Evolutionary conservation across 2,329 filamentous ascomycete species (phyloP).

Genomic region (Coniosporium tulheliwenetii): DNA sequence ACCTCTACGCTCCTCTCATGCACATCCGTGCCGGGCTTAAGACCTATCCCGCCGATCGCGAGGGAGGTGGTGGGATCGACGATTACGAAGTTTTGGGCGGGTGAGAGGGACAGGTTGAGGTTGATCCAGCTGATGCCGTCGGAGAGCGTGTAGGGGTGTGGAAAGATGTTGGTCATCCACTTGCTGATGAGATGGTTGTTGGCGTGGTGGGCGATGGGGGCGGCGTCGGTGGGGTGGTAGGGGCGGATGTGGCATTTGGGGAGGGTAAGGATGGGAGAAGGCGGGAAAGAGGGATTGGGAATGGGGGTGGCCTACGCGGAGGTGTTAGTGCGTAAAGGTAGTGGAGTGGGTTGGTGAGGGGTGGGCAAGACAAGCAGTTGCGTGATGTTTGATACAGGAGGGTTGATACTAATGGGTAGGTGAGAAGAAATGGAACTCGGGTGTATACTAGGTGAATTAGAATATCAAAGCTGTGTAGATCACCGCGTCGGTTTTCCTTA

Average conservation of each 20-base stretch:
- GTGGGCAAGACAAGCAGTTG: too few species aligned
- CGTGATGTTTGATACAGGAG: too few species aligned
- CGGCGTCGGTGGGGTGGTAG: conserved; percentile 16
- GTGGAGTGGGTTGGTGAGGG: too few species aligned
- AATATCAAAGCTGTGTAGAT: too few species aligned
- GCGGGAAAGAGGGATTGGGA: too few species aligned
- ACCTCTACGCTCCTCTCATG: conserved; percentile 21
- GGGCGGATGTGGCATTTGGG: conserved; percentile 13
- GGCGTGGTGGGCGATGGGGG: conserved; percentile 10
- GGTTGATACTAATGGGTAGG: too few species aligned
- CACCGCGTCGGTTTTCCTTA: too few species aligned
- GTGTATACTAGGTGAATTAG: too few species aligned
- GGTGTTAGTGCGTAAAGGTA: too few species aligned
- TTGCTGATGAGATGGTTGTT: conserved; percentile 16
- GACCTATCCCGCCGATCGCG: conserved; percentile 20
- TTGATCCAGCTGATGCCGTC: conserved; percentile 19
- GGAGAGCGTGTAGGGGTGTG: conserved; percentile 20
- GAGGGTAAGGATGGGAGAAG: conserved; percentile 14
- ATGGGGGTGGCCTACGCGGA: too few species aligned
- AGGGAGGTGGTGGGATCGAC: conserved; percentile 9
- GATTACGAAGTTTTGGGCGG: conserved; percentile 7
- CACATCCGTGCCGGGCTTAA: conserved; percentile 19
- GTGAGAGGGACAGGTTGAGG: conserved; percentile 7
- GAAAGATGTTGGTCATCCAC: conserved; percentile 22
- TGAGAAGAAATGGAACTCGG: too few species aligned